A percentile compares a stretch with the other conserved stretches of the same genome.
Conservation (phyloP, 2,329 filamentous ascomycete genomes). For the Cephalotrichum gorgonifer region DNA sequence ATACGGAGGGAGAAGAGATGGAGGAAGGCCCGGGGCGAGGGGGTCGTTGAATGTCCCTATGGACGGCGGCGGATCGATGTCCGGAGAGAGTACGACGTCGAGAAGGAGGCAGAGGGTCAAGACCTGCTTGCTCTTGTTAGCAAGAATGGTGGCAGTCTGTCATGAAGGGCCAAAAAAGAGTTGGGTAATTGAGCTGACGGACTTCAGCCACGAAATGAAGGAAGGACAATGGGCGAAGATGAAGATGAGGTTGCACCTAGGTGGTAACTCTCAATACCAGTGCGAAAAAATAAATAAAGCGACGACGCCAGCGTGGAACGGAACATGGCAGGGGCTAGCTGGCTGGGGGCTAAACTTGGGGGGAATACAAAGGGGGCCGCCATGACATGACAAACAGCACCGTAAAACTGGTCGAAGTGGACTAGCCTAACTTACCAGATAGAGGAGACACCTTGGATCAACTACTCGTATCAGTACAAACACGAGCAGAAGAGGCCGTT, state of each 20-base stretch:
- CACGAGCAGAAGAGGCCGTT: neutral
- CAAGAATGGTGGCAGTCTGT: neutral
- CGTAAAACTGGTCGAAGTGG: neutral
- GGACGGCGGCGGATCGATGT: neutral
- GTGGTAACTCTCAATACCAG: neutral
- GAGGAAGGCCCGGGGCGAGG: neutral
- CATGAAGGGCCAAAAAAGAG: neutral
- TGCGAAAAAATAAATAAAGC: neutral
- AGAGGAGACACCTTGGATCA: neutral
- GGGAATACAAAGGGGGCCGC: neutral
- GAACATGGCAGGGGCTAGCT: neutral
- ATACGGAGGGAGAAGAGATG: neutral
- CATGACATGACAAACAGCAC: neutral
- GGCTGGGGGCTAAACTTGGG: neutral
- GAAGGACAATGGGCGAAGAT: neutral
- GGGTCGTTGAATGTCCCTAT: neutral
- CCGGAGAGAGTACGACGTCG: neutral
- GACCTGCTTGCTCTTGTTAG: neutral
- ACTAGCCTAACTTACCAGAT: neutral
- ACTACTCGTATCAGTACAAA: neutral
- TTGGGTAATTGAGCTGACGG: neutral
- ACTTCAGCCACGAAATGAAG: neutral
- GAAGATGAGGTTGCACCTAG: neutral
- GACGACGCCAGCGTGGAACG: neutral
- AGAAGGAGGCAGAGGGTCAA: neutral